Base-by-base conservation (phyloP, 1,139 yeast species). In the Scheffersomyces parashehatae region DNA sequence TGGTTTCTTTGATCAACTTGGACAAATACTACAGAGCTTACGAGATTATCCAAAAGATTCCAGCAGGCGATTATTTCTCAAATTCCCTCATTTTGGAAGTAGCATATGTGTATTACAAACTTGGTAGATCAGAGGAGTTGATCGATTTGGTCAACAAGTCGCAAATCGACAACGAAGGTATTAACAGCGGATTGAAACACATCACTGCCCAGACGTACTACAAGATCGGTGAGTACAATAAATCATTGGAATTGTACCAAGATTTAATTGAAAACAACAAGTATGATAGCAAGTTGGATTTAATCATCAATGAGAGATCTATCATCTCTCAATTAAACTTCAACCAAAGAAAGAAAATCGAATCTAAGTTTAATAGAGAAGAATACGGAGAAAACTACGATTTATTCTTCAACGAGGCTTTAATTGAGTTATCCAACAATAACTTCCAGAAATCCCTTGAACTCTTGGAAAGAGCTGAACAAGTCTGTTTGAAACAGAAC, bases 171-270 rank as follows among this genome's bases (percentile, higher is more conserved):
- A 46, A 65, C 15, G 52, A 58, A 8, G 66, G 53, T 1, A 40
- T 56, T 13, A 50, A 54, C 10, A 42, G 47, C 15, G 91, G 89
- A 0, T 65, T 88, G 47, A 67, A 75, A 42, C 96, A 90, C 60
- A 75, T 89, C n/a, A 65, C 83, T 49, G 97, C 97, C 0, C 99
- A 91, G 65, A 82, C 83, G 49, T 78, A 77, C 58, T 89, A 87
- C 68, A 83, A 83, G 57, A 62, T 64, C 31, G 97, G 96, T 7
- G 61, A 77, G 15, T 75, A 79, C 52, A 60, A 57, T 1, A 73
- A 75, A 37, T 83, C 96, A 0, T 70, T 78, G 48, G 60, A 65
- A 5, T 53, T 87, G 3, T 89, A 88, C 59, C 65, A 75, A 40
- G 65, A 68, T 4, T 67, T 88, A 44, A 61, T 80, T 26, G 38